Conservation (phyloP, 805 yeast genomes). For the Spathaspora arborariae region DNA sequence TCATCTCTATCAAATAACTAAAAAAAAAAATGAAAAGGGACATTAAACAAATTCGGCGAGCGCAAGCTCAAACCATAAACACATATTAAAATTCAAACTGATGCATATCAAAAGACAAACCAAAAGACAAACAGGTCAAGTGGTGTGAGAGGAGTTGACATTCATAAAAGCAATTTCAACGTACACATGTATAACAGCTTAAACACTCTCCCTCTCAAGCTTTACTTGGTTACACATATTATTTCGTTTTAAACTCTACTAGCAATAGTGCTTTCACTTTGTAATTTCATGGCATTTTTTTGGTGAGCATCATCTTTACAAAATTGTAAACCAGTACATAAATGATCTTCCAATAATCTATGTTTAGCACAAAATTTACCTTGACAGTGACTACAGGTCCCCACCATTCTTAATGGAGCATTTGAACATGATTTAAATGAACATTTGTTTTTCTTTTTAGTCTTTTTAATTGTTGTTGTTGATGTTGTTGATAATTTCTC, state of each 20-base stretch:
- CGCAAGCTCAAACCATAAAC: not conserved
- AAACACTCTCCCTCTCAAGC: not conserved
- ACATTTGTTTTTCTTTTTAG: slow-evolving; percentile 44
- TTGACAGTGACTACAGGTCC: slow-evolving; percentile 79
- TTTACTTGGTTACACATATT: not conserved
- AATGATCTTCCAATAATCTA: slow-evolving; percentile 79
- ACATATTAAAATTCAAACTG: not conserved
- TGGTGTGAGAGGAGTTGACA: not conserved
- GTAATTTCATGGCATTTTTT: slow-evolving; percentile 77
- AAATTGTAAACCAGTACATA: slow-evolving; percentile 69
- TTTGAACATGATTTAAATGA: slow-evolving; percentile 57
- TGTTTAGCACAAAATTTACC: slow-evolving; percentile 87
- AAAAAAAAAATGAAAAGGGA: not conserved
- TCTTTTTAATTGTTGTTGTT: slow-evolving; percentile 16
- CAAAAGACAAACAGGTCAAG: not conserved
- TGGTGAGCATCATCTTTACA: slow-evolving; percentile 84
- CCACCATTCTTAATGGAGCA: slow-evolving; percentile 65
- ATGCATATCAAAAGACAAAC: too few relatives aligned
- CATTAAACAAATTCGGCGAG: not conserved
- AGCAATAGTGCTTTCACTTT: slow-evolving; percentile 79
- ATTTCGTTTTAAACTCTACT: slow-evolving; percentile 50
- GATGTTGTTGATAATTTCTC: slow-evolving; percentile 1
- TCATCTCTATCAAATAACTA: slow-evolving; percentile 3
- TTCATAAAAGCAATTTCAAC: not conserved
- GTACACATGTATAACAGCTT: not conserved